Evolutionary conservation across 2,329 filamentous ascomycete species (phyloP), one percentile per base, ranked within the genome.

Genomic region (Ophiocordyceps australis): DNA sequence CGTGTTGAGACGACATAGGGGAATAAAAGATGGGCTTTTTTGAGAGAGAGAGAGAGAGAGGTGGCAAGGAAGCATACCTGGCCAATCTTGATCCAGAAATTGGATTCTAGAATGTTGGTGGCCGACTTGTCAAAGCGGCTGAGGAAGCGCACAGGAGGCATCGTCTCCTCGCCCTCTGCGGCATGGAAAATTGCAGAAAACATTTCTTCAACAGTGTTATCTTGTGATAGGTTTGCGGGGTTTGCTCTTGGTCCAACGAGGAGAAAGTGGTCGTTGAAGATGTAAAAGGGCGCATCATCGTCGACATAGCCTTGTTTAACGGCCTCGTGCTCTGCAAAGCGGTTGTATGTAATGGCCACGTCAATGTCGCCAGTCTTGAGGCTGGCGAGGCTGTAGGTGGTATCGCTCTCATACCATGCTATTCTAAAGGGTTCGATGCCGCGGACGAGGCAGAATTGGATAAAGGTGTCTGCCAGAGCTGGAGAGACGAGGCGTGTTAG

Each of bases 111-210:
- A 25, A 61, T 57, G 30, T 59, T 61, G 4, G 54, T 59, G 1
- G 57, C 57, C 3, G 54, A 59, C 35, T 60, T 61, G 32, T 61
- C 57, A 25, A 47, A 62, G 2, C 57, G 47, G 17, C 41, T 51
- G 9, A 59, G 37, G 27, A 59, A 61, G 10, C 52, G 46, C 3
- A 56, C 47, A 0, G 47, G 44, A 0, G 43, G 37, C 3, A 41
- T 33, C 0, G 46, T 49, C 0, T 31, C 33, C 4, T 38, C 40
- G 3, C 38, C 44, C 19, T 52, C 43, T 1, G 49, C 49, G 4
- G 47, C 44, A 52, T 22, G 18, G 7, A 10, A 17, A 7, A 27
- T 11, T 9, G 14, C 4, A 12, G 25, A 4, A 5, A 27, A 54
- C 13, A 42, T 52, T n/a, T 35, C 41, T 4, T 32, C 22, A 17